Evolutionary conservation across 495 filamentous ascomycete species (phyloP), one percentile per base, ranked within the genome.

Genomic region (Podospora pseudoanserina): DNA sequence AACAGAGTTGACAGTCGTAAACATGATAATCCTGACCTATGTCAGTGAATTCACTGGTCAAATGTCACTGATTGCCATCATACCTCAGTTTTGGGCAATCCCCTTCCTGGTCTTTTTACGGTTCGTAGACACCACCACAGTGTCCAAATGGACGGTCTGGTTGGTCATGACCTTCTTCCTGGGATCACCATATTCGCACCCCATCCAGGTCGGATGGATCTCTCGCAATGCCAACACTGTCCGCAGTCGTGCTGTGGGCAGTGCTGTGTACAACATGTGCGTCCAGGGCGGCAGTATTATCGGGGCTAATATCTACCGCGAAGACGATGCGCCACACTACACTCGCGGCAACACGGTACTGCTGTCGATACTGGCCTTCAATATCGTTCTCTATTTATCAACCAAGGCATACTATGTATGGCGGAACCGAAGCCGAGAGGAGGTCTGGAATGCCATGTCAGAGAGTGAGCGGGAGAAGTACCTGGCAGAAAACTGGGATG

Each of bases 221-320:
- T 71, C 66, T 20, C 67, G 69, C 26, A 74, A 76, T 63, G 54
- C 74, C 32, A 67, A 65, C 63, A 71, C 86, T 0, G 89, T 92
- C 15, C 78, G 89, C 1, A 91, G 89, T 0, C 74, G 90, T 3
- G 87, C 89, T 4, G 86, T 92, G 19, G 84, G 83, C 3, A 84
- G 85, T 0, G 84, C 83, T 0, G 69, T 91, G 16, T 94, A 94
- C 75, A 93, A 93, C 67, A 92, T 93, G 90, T 83, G 78, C 54
- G 88, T 92, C 1, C 90, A 93, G 74, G 80, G 83, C 0, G 83
- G 83, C 32, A 88, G 81, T 19, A 88, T 92, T 62, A 85, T 91
- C 34, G 71, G 66, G 13, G 65, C 68, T 59, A 78, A 80, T 59
- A 80, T 91, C 66, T 92, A 92, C 70, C 85, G 84, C 6, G 77